Percentiles rank a stretch among this genome's conserved stretches.
Evolutionary conservation across 2,329 filamentous ascomycete genomes (phyloP).

Genomic region (Phaeophleospora eucalypticola): DNA sequence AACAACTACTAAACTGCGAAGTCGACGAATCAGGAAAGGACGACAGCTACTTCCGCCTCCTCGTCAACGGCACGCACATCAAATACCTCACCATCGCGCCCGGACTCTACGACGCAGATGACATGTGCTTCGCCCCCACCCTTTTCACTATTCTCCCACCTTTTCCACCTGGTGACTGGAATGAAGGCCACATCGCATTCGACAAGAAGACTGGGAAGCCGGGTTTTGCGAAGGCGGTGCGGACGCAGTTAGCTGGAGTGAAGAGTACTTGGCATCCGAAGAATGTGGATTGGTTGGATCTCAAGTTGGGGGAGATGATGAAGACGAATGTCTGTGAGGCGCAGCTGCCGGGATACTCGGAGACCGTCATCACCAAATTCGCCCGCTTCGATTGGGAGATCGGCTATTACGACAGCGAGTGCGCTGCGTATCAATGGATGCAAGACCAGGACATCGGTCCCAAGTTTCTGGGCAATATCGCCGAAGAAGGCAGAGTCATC

Average conservation of each 20-base stretch:
- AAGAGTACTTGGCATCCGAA: constrained; percentile 33
- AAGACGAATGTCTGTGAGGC: constrained; percentile 20
- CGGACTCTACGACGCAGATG: constrained; percentile 32
- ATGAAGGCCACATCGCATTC: constrained; percentile 35
- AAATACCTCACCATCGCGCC: constrained; percentile 42
- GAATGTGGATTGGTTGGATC: constrained; percentile 35
- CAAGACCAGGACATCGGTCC: constrained; percentile 35
- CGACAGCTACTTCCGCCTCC: constrained; percentile 37
- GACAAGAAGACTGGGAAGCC: constrained; percentile 24
- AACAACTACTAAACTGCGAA: constrained; percentile 15
- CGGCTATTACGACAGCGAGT: constrained; percentile 36
- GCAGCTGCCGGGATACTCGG: constrained; percentile 2
- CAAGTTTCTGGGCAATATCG: constrained; percentile 38
- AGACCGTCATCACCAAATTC: constrained; percentile 35
- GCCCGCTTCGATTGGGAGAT: constrained; percentile 40
- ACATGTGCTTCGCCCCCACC: constrained; percentile 21
- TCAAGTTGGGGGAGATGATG: constrained; percentile 18
- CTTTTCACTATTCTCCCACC: constrained; percentile 33
- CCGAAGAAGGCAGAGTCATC: constrained; percentile 38
- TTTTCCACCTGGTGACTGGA: constrained; percentile 42
- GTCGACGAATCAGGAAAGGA: constrained; percentile 13
- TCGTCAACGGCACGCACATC: constrained; percentile 33
- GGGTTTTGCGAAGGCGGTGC: constrained; percentile 5
- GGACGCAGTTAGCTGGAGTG: constrained; percentile 1
- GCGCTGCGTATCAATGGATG: constrained; percentile 37